Evolutionary conservation across 1,284 basidiomycete genomes (phyloP), one percentile per base, ranked within the genome.

Genomic region (Puccinia polysora): DNA sequence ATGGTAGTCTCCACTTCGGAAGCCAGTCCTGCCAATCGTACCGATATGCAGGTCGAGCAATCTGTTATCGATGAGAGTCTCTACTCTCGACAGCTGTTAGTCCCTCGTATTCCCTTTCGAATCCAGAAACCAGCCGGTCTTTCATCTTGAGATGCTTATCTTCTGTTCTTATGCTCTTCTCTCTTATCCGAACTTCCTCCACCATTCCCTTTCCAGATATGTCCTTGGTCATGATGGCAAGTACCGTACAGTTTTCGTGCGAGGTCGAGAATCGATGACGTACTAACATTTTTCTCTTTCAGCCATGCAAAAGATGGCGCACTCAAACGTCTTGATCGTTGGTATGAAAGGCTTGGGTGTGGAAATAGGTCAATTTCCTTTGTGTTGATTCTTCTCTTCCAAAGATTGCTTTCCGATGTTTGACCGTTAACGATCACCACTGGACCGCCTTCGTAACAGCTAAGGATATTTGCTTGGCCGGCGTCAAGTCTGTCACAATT

Each of bases 241-340:
- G 81, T 36, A 40, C 14, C 4, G 32, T 23, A 10, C 1, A 58
- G 20, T 5, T 8, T 12, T 0, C n/a, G 7, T 25, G 71, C 7
- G 32, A 58, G 64, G 40, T 59, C 65, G 28, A 32, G 60, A 36
- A 25, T 45, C 49, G n/a, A n/a, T n/a, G n/a, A n/a, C n/a, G n/a
- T n/a, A n/a, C n/a, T n/a, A n/a, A n/a, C n/a, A 53, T 47, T 47
- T 30, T 38, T 28, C 34, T 28, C 45, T 40, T 34, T 47, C 28
- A 77, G 95, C 95, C 55, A 98, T 98, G 96, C 97, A 97, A 85
- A 89, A 89, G 79, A 98, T 99, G 96, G 95, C 96, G 7, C 84
- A 86, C 32, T 97, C 94, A 70, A 96, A 97, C 80, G 90, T 98
- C 58, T 86, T 99, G 74, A 87, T 99, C 76, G 88, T 97, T 53